A percentile compares a stretch with the other conserved stretches of the same genome.
Conservation (phyloP, 306 rosid species). For the Trichosanthes cucumerina region DNA sequence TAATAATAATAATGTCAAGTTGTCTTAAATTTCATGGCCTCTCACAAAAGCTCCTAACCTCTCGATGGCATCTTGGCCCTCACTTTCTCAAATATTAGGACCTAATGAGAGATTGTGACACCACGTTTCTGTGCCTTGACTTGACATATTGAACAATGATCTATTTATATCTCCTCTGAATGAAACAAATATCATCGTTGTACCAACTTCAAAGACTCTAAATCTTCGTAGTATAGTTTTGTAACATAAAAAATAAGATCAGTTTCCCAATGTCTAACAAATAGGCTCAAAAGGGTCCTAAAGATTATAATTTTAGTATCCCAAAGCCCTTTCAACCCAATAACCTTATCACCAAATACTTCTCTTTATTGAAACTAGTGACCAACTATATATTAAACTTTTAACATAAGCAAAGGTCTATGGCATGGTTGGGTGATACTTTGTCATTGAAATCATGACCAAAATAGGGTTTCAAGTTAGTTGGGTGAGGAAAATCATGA, state of each 20-base stretch:
- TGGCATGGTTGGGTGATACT: not conserved
- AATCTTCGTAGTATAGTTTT: too few relatives aligned
- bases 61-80: too few relatives aligned
- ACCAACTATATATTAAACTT: not conserved
- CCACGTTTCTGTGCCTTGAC: too few relatives aligned
- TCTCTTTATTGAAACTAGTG: not conserved
- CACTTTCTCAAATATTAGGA: too few relatives aligned
- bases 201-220: too few relatives aligned
- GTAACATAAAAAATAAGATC: not conserved
- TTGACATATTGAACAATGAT: too few relatives aligned
- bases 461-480: not conserved
- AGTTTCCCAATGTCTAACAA: not conserved
- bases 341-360: not conserved
- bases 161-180: too few relatives aligned
- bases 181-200: too few relatives aligned
- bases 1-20: too few relatives aligned
- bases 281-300: not conserved
- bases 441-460: not conserved
- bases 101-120: too few relatives aligned
- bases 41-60: too few relatives aligned
- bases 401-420: not conserved
- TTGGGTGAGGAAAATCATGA: not conserved
- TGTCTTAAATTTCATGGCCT: too few relatives aligned
- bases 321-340: not conserved
- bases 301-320: not conserved